Conservation (phyloP, 2,329 filamentous ascomycete species). For the Capronia epimyces region DNA sequence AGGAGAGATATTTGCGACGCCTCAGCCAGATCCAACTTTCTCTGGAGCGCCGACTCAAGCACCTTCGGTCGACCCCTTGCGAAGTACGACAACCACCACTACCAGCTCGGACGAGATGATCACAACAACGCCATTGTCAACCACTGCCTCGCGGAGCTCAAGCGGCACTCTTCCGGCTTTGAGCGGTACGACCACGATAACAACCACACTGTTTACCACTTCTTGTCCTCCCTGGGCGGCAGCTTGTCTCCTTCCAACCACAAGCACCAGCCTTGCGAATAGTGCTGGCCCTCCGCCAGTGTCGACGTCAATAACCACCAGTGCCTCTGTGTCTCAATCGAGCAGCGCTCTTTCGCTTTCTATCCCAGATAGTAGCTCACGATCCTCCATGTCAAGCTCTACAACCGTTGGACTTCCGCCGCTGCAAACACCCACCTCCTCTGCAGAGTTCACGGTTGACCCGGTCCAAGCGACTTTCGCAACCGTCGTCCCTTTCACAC, state of each 20-base stretch:
- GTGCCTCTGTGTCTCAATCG: not conserved
- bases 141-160: not conserved
- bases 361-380: slow-evolving; percentile 9
- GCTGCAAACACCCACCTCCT: slow-evolving; percentile 2
- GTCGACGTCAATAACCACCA: not conserved
- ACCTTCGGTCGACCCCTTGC: slow-evolving; percentile 14
- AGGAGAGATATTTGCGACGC: slow-evolving; percentile 20
- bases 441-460: slow-evolving; percentile 10
- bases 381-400: slow-evolving; percentile 3
- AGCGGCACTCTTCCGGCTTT: not conserved
- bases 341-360: not conserved
- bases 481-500: slow-evolving; percentile 14
- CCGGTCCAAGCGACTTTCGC: slow-evolving; percentile 16
- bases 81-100: slow-evolving; percentile 11
- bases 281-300: not conserved
- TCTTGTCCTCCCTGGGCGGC: slow-evolving; percentile 6
- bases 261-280: not conserved
- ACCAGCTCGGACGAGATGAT: not conserved
- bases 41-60: slow-evolving; percentile 18
- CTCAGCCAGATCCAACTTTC: slow-evolving; percentile 14
- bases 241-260: slow-evolving; percentile 4
- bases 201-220: slow-evolving; percentile 11
- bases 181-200: slow-evolving; percentile 11
- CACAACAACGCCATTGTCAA: not conserved
- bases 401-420: not conserved